phyloP scores from a whole-genome alignment of 1,284 basidiomycete genomes.

The Microstroma glucosiphilum region DNA sequence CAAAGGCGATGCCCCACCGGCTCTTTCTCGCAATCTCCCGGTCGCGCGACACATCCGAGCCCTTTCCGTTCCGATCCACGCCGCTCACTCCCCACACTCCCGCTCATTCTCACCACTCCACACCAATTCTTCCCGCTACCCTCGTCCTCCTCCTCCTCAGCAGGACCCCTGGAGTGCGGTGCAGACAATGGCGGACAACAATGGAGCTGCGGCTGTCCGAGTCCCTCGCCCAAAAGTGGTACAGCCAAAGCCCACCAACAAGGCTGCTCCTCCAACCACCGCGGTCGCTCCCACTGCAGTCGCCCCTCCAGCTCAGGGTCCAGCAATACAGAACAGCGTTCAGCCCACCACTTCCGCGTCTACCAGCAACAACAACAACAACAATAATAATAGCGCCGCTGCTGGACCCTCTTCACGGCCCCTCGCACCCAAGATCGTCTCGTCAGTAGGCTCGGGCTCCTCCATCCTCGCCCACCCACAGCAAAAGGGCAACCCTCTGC shows the following conservation, averaged over 20 bases:
- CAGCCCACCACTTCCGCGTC: background rate
- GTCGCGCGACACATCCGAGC: no score
- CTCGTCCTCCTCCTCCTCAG: no score
- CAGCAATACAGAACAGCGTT: background rate
- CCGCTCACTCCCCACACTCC: no score
- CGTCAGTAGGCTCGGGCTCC: constrained; percentile 23
- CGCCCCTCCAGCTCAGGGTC: background rate
- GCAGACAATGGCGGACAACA: background rate
- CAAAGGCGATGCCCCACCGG: no score
- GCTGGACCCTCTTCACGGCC: background rate
- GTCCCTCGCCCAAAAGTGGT: constrained; percentile 11
- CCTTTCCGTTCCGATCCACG: no score
- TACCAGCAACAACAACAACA: constrained; percentile 1
- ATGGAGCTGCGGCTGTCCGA: background rate
- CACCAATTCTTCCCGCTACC: no score
- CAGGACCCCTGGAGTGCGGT: no score
- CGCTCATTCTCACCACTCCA: no score
- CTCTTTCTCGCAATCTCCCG: no score
- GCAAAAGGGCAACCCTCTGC: constrained; percentile 79
- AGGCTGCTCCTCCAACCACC: constrained; percentile 5
- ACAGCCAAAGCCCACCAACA: constrained; percentile 14
- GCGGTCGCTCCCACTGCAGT: background rate
- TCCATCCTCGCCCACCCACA: constrained; percentile 38
- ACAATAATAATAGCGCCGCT: background rate
- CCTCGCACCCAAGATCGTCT: constrained; percentile 9